Conservation (phyloP, 139 green algal genomes). For the Yamagishiella unicocca region DNA sequence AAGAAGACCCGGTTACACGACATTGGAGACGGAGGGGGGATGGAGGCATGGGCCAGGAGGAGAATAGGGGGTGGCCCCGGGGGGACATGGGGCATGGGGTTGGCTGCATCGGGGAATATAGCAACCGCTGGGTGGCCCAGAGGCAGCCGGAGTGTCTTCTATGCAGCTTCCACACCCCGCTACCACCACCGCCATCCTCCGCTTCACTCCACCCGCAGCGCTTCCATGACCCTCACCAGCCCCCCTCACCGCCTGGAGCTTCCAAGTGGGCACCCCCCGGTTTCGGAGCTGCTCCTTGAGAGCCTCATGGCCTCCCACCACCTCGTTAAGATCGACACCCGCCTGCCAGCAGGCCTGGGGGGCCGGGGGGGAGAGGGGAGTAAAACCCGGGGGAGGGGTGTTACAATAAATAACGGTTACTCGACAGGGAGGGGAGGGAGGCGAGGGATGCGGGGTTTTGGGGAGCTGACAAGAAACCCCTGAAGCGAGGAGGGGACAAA, state of each 20-base stretch:
- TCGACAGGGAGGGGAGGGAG: no score
- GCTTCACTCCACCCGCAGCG: neutral
- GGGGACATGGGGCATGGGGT: no score
- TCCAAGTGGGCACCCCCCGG: slow-evolving; percentile 63
- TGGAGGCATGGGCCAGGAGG: no score
- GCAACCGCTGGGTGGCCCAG: no score
- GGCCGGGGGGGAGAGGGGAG: neutral
- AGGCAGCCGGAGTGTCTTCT: no score
- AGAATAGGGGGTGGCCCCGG: no score
- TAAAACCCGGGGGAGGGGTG: neutral
- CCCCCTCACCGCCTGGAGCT: slow-evolving; percentile 58
- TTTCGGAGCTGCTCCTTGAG: slow-evolving; percentile 53
- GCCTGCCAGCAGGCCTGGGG: slow-evolving; percentile 58
- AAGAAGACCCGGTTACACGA: no score
- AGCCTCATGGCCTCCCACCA: slow-evolving; percentile 57
- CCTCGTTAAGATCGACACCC: slow-evolving; percentile 81
- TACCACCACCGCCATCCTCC: neutral
- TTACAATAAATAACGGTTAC: neutral
- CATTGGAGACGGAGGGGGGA: no score
- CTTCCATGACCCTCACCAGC: neutral
- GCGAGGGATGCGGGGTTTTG: neutral
- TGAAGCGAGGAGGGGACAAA: no score
- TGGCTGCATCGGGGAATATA: no score
- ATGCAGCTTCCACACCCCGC: no score
- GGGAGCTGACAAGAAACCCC: no score